Evolutionary conservation across 1,284 basidiomycete species (phyloP).

Genomic region (Cronartium ribicola): DNA sequence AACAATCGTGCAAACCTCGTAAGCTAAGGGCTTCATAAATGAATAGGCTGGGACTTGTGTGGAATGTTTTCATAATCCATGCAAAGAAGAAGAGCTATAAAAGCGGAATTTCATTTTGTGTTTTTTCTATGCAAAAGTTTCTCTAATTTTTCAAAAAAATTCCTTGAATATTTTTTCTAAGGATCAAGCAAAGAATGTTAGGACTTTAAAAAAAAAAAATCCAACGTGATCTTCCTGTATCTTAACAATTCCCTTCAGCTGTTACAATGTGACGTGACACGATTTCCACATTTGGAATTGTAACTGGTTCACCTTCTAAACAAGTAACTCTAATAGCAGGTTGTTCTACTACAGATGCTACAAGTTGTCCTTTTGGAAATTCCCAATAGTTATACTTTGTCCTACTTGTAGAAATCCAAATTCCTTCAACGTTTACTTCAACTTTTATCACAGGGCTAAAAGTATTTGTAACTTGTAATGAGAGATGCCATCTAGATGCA

Average conservation of each 20-base stretch:
- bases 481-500: slow-evolving; percentile 21
- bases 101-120: no score
- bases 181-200: no score
- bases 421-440: neutral
- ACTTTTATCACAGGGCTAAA: slow-evolving; percentile 5
- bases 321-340: slow-evolving; percentile 18
- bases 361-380: neutral
- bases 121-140: no score
- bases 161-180: no score
- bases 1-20: no score
- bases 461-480: slow-evolving; percentile 15
- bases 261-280: neutral
- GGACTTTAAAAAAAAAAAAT: no score
- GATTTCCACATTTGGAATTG: neutral
- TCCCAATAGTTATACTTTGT: slow-evolving; percentile 32
- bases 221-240: neutral
- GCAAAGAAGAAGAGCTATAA: no score
- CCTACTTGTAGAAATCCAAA: neutral
- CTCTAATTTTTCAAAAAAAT: no score
- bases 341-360: neutral
- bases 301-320: neutral
- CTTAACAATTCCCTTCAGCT: neutral
- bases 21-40: no score
- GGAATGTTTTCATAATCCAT: no score
- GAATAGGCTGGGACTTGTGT: no score